Base-by-base conservation (phyloP, 176 grass and related monocot species). In the Aechmea fasciata region DNA sequence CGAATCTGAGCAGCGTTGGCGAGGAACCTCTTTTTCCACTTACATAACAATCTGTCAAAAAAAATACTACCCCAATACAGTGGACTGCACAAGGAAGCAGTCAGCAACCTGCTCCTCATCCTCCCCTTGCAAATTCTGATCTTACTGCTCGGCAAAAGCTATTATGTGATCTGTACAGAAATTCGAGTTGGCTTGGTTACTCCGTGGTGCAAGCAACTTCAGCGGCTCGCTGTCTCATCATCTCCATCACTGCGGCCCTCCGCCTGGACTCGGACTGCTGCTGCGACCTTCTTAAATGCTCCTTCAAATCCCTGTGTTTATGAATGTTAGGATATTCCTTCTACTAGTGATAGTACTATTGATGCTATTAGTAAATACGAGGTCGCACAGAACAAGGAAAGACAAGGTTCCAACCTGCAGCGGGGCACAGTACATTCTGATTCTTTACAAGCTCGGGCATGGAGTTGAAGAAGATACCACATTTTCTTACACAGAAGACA, bases 201-300 rank as follows among this genome's bases (percentile, higher is more conserved):
- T 87, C 81, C 51, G 76, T 74, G 23, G 72, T 87, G 69, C 79
- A 85, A 51, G 93, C 88, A 64, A 96, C 85, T 81, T 96, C 92
- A 1, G 88, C 92, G 47, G 88, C 85, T 77, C 93, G 91, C 47
- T 97, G 89, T 72, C 93, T 97, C 93, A 97, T 92, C 94, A 97
- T 97, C 79, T 99, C 95, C 77, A 92, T 99, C 52, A 99, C 90
- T 65, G 95, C 95, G 88, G 95, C 95, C 64, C 95, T 85, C 70
- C 90, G 86, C 63, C 95, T 81, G 18, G 95, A 99, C 81, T 99
- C 95, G 25, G 95, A 88, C 73, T 94, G 95, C 61, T 99, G 95
- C 64, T 99, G 95, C 77, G 90, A 87, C 57, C 95, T 85, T 90
- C 86, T 82, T 68, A 94, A 65, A 77, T 99, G 90, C 73, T 99